phyloP scores from a whole-genome alignment of 202 grass and related monocot species.

The Panicum hallii region DNA sequence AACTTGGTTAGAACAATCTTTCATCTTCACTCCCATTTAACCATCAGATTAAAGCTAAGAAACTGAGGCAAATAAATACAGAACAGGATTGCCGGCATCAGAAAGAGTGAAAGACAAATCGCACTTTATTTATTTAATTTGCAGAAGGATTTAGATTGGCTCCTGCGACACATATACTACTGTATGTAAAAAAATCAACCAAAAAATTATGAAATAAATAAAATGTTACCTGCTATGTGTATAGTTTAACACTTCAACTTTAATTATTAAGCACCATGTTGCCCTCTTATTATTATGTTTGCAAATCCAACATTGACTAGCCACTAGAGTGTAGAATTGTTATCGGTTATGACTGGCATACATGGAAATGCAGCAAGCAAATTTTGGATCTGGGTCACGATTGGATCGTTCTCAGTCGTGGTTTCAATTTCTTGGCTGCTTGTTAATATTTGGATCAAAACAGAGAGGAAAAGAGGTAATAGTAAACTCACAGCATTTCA shows the following conservation, averaged over 20 bases:
- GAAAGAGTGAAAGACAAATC: background rate
- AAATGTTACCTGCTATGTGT: background rate
- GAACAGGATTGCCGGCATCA: background rate
- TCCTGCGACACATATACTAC: background rate
- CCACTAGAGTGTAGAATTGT: background rate
- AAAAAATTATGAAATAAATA: background rate
- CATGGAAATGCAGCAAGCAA: conserved; percentile 40
- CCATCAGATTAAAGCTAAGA: background rate
- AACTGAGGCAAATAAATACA: no score
- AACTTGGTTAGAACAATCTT: background rate
- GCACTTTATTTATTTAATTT: background rate
- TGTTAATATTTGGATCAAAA: conserved; percentile 49
- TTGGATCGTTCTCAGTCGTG: conserved; percentile 42
- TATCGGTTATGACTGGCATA: background rate
- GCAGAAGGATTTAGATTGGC: conserved; percentile 17
- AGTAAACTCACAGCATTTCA: background rate
- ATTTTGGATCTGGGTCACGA: conserved; percentile 42
- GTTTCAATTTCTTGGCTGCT: conserved; percentile 34
- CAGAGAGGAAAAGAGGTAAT: conserved; percentile 48
- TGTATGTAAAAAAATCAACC: background rate
- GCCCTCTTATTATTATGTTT: background rate
- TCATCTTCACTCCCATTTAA: background rate
- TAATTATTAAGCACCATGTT: background rate
- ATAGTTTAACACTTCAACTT: background rate
- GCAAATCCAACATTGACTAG: background rate